Evolutionary conservation across 2,329 filamentous ascomycete genomes (phyloP), one percentile per base, ranked within the genome.

Genomic region (Sodiomyces alkalinus): DNA sequence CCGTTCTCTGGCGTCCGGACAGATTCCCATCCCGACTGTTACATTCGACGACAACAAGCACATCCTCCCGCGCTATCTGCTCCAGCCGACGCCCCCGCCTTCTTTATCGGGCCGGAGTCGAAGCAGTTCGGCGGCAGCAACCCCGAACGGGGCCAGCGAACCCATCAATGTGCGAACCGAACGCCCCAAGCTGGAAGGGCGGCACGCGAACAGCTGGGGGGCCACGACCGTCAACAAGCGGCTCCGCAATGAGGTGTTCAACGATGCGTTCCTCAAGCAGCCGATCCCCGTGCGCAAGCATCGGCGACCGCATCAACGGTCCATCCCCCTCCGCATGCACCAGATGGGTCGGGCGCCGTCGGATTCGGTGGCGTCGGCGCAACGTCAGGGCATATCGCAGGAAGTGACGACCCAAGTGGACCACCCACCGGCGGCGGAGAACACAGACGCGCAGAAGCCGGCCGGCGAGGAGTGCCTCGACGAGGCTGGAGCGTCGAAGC

Each of bases 21-120:
- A 58, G 16, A 67, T 72, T 19, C 69, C 78, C 14, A 72, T 92
- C 17, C 86, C 87, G 2, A 87, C 90, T 22, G 87, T 96, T 26
- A 83, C 90, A 0, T 83, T 94, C 35, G 81, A 87, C 44, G 86
- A 94, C 48, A 96, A 96, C 47, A 73, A 79, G 38, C 87, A 96
- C 46, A 92, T 96, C 33, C 74, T 94, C 22, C 87, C 87, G 2
- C 74, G 82, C 25, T 81, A 80, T 42, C 64, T 94, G 17, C 77
- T 94, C 27, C 71, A 74, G 30, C 63, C 75, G 12, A 62, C 73
- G 17, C 45, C 53, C 4, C 46, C 52, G 6, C 43, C 47, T 5
- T 46, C 6, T 33, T 15, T 36, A 39, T 23, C 23, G 31, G 19
- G 42, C 30, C 17, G 56, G 30, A 41, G 61, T 38, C 34, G 51